Evolutionary conservation across 2,329 filamentous ascomycete species (phyloP), one percentile per base, ranked within the genome.

Genomic region (Helotiales sp.): DNA sequence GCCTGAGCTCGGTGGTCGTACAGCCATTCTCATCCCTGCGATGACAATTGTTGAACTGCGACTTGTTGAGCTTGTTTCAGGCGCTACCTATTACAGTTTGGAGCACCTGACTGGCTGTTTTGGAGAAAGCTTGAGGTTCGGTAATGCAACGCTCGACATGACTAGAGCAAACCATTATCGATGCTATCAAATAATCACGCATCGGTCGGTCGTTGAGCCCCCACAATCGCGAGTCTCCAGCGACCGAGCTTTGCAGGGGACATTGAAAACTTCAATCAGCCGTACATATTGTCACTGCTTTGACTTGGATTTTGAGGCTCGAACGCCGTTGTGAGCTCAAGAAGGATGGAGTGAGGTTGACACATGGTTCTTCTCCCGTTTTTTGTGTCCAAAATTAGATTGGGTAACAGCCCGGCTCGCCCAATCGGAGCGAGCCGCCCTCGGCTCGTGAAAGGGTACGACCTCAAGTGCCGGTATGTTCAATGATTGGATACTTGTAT

Each of bases 31-130:
- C 19, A 50, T 24, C 47, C 47, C 47, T 50, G 30, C 19, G 54
- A 36, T 57, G 55, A 53, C 55, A 48, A 48, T 49, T 57, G 55
- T 57, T 57, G 55, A 57, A 31, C n/a, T 8, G 12, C 27, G 17
- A 30, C 25, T 48, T 48, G 46, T 57, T 57, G 55, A 36, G 48
- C 25, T 42, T 6, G 19, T 50, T 13, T 22, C 38, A 29, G 27
- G 38, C 24, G 19, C 31, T 22, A 42, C 52, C 8, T 38, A 25
- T 22, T 34, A 17, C 34, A 44, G 12, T 27, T 42, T 53, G 51
- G 34, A 53, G 38, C 24, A 24, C 25, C 33, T n/a, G 12, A 44
- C 44, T 48, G 25, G 29, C 7, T 22, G 7, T 4, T 3, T 22
- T 42, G 40, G 5, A 24, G 19, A 10, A 17, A 31, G 12, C 8